Percentiles rank a stretch among this genome's conserved stretches.
Conservation (phyloP, 1,139 yeast species). For the Zygosaccharomyces pseudobailii region DNA sequence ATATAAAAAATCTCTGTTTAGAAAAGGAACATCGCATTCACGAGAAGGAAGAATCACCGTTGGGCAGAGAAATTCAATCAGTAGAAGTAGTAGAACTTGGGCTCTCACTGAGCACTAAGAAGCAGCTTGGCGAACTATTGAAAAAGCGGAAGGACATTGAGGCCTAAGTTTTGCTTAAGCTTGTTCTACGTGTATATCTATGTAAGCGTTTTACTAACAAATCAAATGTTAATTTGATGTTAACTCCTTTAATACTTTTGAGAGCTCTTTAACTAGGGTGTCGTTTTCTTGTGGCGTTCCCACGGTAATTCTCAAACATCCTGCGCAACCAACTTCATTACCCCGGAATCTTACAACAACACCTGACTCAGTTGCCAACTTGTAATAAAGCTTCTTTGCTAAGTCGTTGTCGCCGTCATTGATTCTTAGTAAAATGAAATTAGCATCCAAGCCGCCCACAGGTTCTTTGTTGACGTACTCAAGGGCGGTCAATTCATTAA, state of each 20-base stretch:
- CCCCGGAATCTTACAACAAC: slow-evolving; percentile 93
- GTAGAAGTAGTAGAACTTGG: slow-evolving; percentile 27
- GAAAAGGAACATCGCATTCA: neutral
- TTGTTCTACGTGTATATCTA: slow-evolving; percentile 1
- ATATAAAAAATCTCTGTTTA: slow-evolving; percentile 13
- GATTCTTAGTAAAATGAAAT: slow-evolving; percentile 72
- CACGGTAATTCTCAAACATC: slow-evolving; percentile 79
- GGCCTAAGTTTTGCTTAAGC: slow-evolving; percentile 7
- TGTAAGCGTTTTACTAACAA: neutral
- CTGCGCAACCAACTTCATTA: slow-evolving; percentile 78
- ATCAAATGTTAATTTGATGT: slow-evolving; percentile 4
- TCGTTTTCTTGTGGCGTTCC: slow-evolving; percentile 78
- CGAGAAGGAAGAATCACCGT: neutral
- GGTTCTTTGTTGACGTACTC: slow-evolving; percentile 59
- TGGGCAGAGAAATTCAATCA: slow-evolving; percentile 13
- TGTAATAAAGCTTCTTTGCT: slow-evolving; percentile 62
- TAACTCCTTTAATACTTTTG: slow-evolving; percentile 36
- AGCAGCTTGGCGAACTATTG: slow-evolving; percentile 26
- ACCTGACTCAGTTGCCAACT: slow-evolving; percentile 63
- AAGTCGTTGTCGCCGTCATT: slow-evolving; percentile 48
- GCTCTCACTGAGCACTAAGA: slow-evolving; percentile 24
- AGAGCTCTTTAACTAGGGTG: slow-evolving; percentile 49
- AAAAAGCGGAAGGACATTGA: slow-evolving; percentile 18
- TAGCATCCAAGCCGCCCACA: slow-evolving; percentile 86
- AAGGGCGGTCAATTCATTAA: slow-evolving; percentile 48